These are phyloP conservation scores for Biscutella laevigata DNA, from an alignment of 441 rosid species.

Conservation along the genomic window DNA sequence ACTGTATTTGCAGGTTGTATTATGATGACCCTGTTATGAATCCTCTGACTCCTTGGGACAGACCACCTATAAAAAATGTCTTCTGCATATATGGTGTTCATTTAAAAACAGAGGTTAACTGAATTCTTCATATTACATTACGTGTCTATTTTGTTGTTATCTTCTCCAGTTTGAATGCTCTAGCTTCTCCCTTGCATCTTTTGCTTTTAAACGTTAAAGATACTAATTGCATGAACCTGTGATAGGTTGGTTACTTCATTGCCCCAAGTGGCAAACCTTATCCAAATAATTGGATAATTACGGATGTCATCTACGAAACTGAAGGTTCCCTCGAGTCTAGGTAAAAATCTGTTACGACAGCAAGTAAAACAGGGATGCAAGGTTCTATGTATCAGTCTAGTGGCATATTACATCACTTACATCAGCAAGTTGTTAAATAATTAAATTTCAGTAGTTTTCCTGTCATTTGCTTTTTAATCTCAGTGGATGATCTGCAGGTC, in stretches of 20 bases:
- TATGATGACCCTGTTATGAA: conserved; percentile 79
- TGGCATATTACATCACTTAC: conserved; percentile 4
- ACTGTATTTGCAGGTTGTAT: conserved; percentile 61
- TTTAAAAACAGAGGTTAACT: conserved; percentile 74
- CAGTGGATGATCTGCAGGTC: conserved; percentile 42
- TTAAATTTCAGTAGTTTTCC: neutral
- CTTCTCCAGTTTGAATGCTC: neutral
- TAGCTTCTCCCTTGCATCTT: conserved; percentile 13
- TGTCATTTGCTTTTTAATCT: neutral
- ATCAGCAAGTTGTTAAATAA: neutral
- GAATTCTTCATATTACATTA: conserved; percentile 21
- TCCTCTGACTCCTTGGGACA: conserved; percentile 97
- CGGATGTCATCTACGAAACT: conserved; percentile 78
- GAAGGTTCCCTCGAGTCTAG: conserved; percentile 84
- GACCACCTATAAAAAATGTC: conserved; percentile 91
- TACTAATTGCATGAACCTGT: conserved; percentile 27
- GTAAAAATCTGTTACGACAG: conserved; percentile 30
- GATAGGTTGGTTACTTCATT: conserved; percentile 87
- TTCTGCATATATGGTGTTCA: conserved; percentile 93
- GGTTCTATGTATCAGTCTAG: neutral
- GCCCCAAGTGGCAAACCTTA: conserved; percentile 99
- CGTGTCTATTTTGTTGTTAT: conserved; percentile 4
- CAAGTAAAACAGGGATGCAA: neutral
- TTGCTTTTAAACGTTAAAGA: conserved; percentile 17
- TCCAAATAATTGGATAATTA: conserved; percentile 97